Conservation (phyloP, 106 monocot genomes). For the Acanthochlamys bracteata region DNA sequence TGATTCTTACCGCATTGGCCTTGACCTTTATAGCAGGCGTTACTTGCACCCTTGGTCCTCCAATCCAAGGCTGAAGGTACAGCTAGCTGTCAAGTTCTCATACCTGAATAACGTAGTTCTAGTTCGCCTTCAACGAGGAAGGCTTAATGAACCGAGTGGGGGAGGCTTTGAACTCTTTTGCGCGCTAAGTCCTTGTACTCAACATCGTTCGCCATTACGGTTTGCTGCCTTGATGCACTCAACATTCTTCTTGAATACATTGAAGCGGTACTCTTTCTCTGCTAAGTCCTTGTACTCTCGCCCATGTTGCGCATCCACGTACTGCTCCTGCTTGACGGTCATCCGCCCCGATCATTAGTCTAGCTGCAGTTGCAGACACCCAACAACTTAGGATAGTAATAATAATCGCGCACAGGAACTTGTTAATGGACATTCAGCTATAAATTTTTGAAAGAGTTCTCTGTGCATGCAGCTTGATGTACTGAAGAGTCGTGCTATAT, state of each 20-base stretch:
- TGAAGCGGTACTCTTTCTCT: constrained; percentile 15
- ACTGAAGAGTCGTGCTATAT: too few relatives aligned
- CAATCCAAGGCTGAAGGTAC: constrained; percentile 12
- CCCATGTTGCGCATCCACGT: neutral
- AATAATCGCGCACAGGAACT: too few relatives aligned
- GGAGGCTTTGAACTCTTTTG: constrained; percentile 18
- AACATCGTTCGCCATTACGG: neutral
- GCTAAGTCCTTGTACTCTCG: constrained; percentile 13
- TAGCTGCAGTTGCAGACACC: too few relatives aligned
- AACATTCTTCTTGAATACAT: constrained; percentile 18
- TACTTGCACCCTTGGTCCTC: constrained; percentile 16
- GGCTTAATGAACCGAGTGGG: neutral
- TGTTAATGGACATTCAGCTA: too few relatives aligned
- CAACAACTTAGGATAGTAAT: neutral
- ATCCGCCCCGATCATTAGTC: neutral
- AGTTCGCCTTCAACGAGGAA: neutral
- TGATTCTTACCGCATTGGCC: constrained; percentile 17
- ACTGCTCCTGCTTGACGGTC: constrained; percentile 2
- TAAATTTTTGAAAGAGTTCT: too few relatives aligned
- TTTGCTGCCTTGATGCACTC: constrained; percentile 16
- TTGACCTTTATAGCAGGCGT: constrained; percentile 12
- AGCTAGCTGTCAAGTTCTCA: neutral
- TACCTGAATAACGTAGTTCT: neutral
- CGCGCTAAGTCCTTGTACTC: constrained; percentile 11
- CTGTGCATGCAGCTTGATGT: too few relatives aligned